Evolutionary conservation across 768 basidiomycete genomes (phyloP).

Genomic region (Termitomyces sp.): DNA sequence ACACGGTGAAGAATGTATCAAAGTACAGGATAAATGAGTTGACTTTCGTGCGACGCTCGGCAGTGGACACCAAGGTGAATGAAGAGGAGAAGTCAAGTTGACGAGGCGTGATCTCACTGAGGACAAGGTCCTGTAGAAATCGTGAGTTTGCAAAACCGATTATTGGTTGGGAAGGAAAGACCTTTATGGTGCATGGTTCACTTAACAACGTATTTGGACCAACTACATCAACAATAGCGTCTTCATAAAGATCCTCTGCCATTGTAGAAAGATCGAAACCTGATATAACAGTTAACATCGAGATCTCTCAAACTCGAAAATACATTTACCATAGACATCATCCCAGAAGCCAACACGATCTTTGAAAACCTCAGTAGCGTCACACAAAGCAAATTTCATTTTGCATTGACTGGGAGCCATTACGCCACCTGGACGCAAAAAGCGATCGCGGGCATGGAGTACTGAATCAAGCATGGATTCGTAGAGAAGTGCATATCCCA

Average conservation of each 20-base stretch:
- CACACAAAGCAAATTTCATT: constrained; percentile 82
- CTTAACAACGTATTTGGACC: constrained; percentile 62
- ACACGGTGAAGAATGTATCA: constrained; percentile 84
- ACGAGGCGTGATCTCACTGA: constrained; percentile 57
- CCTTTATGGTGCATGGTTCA: constrained; percentile 64
- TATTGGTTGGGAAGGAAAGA: constrained; percentile 23
- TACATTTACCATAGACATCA: constrained; percentile 76
- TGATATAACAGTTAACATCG: constrained; percentile 24
- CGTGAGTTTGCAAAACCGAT: not conserved
- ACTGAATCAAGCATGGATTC: constrained; percentile 99
- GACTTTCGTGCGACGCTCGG: constrained; percentile 58
- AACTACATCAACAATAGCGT: constrained; percentile 83
- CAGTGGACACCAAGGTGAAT: constrained; percentile 72
- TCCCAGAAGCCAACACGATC: constrained; percentile 90
- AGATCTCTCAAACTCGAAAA: not conserved
- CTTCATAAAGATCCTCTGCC: constrained; percentile 69
- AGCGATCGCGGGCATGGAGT: constrained; percentile 81
- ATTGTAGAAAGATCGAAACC: constrained; percentile 89
- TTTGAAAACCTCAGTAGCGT: constrained; percentile 69
- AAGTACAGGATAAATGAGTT: constrained; percentile 89
- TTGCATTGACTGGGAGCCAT: constrained; percentile 90
- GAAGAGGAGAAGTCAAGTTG: constrained; percentile 79
- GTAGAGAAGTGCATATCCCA: constrained; percentile 90
- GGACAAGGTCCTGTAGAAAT: constrained; percentile 63
- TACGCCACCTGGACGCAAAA: constrained; percentile 71